Evolutionary conservation across 2,329 filamentous ascomycete species (phyloP), one percentile per base, ranked within the genome.

Genomic region (Rutstroemia sydowiana): DNA sequence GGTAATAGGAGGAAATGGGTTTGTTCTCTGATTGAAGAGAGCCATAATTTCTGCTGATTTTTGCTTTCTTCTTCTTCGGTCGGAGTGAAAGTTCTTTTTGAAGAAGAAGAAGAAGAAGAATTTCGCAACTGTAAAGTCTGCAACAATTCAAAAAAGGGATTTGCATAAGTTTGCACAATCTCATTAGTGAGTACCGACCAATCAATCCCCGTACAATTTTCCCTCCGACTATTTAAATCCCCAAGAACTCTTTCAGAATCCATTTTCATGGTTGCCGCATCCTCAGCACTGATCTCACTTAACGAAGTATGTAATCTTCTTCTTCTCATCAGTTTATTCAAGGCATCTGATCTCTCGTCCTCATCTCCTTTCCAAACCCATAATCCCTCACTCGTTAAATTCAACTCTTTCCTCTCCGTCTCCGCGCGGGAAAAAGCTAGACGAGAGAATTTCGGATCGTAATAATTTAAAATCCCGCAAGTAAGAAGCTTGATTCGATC

Each of bases 391-490:
- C 21, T 54, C 2, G 71, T 74, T 31, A 76, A 59, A 54, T 76
- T 76, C 30, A 74, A 62, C 3, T 51, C 50, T 30, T 55, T 49
- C 36, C 57, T 62, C 54, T 76, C 73, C 18, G 62, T 58, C 5
- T 54, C 39, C 0, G 65, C 61, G 21, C 71, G 63, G 3, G 63
- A 58, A 37, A 57, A 47, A 7, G 59, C 61, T 46, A 70, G 65
- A 30, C 65, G 61, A 3, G 47, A 48, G 31, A 72, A 68, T 10
- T 54, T 58, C 1, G 66, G 65, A 41, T 72, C 68, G 55, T 76
- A 76, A 61, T 73, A 76, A 51, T 67, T 74, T 46, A 74, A 58
- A 37, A 76, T 63, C 1, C 71, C 71, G 56, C 73, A 75, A 20
- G 61, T 62, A n/a, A 69, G 61, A 2, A 71, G 57, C 49, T 64